phyloP scores from a whole-genome alignment of 2,329 filamentous ascomycete species.

The Teratosphaeria destructans region DNA sequence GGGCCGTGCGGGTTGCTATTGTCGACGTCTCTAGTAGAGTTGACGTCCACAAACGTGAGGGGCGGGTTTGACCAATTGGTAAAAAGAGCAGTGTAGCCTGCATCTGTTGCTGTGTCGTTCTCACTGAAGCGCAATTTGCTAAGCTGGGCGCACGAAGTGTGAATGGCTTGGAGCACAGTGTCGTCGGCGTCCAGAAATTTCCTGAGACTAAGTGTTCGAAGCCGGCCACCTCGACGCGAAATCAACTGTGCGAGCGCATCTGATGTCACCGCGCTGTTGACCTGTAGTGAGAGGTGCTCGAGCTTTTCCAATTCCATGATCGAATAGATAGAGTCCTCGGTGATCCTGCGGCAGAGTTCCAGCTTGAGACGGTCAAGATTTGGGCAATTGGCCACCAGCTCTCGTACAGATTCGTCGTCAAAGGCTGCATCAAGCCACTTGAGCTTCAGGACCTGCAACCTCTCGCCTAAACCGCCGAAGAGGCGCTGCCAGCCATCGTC shows the following conservation, averaged over 20 bases:
- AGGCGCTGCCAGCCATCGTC: conserved; percentile 65
- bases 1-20: conserved; percentile 55
- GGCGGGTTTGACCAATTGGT: conserved; percentile 63
- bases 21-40: conserved; percentile 68
- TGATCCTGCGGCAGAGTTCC: conserved; percentile 66
- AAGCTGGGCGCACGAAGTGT: conserved; percentile 56
- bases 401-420: conserved; percentile 55
- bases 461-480: conserved; percentile 53
- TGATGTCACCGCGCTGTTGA: conserved; percentile 47
- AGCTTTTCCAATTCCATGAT: conserved; percentile 54
- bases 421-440: conserved; percentile 79
- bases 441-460: conserved; percentile 60
- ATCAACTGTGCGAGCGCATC: conserved; percentile 53
- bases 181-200: conserved; percentile 58
- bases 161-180: conserved; percentile 58
- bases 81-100: conserved; percentile 63
- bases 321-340: conserved; percentile 52
- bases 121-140: conserved; percentile 72
- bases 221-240: conserved; percentile 48
- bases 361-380: conserved; percentile 68
- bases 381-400: conserved; percentile 55
- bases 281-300: conserved; percentile 64
- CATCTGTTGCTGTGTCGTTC: conserved; percentile 65
- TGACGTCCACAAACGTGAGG: conserved; percentile 61
- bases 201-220: conserved; percentile 71